phyloP scores from a whole-genome alignment of 2,329 filamentous ascomycete species.

The Plectosphaerella plurivora region DNA sequence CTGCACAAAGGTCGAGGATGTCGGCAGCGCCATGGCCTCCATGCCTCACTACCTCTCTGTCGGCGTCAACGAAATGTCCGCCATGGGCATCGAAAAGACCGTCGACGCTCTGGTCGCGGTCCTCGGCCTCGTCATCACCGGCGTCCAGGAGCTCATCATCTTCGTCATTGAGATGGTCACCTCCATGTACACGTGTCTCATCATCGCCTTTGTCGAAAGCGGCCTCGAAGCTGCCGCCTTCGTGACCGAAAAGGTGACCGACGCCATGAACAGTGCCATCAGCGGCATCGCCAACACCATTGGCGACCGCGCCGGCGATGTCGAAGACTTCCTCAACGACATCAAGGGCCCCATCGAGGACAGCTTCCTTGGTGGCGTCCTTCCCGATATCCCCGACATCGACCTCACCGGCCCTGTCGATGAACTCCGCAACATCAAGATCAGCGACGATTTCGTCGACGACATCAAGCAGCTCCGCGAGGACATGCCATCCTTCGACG shows the following conservation, averaged over 20 bases:
- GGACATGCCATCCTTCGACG: conserved; percentile 75
- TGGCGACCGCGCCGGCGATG: conserved; percentile 48
- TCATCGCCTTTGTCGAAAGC: conserved; percentile 76
- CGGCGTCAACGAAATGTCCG: conserved; percentile 83
- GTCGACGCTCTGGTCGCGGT: conserved; percentile 76
- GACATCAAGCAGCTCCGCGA: conserved; percentile 69
- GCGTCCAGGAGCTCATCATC: conserved; percentile 79
- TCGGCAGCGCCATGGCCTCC: conserved; percentile 93
- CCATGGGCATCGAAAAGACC: conserved; percentile 72
- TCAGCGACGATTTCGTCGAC: conserved; percentile 64
- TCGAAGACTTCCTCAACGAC: conserved; percentile 42
- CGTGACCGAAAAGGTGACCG: conserved; percentile 47
- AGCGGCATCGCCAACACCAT: conserved; percentile 55
- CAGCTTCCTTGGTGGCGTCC: conserved; percentile 45
- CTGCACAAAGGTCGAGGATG: conserved; percentile 86
- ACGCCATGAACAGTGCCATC: conserved; percentile 44
- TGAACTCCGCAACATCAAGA: conserved; percentile 64
- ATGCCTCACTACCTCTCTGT: conserved; percentile 93
- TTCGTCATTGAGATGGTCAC: conserved; percentile 92
- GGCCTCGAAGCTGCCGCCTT: conserved; percentile 64
- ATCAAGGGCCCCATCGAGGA: conserved; percentile 39
- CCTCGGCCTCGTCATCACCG: conserved; percentile 74
- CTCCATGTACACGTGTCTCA: conserved; percentile 84
- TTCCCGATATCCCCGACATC: conserved; percentile 44
- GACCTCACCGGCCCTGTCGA: conserved; percentile 63